Evolutionary conservation across 306 rosid species (phyloP).

Genomic region (Abrus pulchellus): DNA sequence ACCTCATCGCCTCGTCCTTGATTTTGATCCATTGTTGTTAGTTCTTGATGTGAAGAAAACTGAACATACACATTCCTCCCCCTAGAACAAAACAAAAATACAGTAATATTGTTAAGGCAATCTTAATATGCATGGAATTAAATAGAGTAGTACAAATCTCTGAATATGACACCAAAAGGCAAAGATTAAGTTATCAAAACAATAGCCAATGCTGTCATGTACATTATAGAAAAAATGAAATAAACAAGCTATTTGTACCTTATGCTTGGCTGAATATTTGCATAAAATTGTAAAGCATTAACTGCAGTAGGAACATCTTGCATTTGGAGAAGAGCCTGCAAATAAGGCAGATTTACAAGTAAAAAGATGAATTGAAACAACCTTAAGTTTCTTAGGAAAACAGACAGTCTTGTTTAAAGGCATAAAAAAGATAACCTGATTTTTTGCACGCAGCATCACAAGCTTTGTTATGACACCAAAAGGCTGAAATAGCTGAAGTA

Average conservation of each 20-base stretch:
- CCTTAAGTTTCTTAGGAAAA: constrained; percentile 31
- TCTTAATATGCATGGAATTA: neutral
- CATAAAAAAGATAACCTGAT: constrained; percentile 74
- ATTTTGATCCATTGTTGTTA: constrained; percentile 92
- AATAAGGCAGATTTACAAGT: constrained; percentile 27
- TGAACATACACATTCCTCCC: constrained; percentile 99
- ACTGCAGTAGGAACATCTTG: constrained; percentile 91
- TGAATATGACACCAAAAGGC: neutral
- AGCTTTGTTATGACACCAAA: constrained; percentile 99
- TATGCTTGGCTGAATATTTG: constrained; percentile 87
- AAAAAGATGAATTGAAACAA: constrained; percentile 28
- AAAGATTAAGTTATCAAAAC: constrained; percentile 16
- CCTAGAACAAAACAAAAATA: constrained; percentile 57
- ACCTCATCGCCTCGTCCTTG: constrained; percentile 99
- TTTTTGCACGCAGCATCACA: constrained; percentile 98
- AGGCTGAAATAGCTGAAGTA: constrained; percentile 97
- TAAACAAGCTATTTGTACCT: constrained; percentile 60
- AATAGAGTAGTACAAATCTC: constrained; percentile 13
- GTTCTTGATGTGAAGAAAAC: constrained; percentile 96
- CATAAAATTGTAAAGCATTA: constrained; percentile 84
- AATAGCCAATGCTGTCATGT: constrained; percentile 15
- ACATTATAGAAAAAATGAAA: neutral
- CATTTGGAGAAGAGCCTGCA: constrained; percentile 98
- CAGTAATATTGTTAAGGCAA: too few species aligned
- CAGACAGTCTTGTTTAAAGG: constrained; percentile 3